Conservation (phyloP, 768 basidiomycete species). For the Leccinum rimulosum region DNA sequence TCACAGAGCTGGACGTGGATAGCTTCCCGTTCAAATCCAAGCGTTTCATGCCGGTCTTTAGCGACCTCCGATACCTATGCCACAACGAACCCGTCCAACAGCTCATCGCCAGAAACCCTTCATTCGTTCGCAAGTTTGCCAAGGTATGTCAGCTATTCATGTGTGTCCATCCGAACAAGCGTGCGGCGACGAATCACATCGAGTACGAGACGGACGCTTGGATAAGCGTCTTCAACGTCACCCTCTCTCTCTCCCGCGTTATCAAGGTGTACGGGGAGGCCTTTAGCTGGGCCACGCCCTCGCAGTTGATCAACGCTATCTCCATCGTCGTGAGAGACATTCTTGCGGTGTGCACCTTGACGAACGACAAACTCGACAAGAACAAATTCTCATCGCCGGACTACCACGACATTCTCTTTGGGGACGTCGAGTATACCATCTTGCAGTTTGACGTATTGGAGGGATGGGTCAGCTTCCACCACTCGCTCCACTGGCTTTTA, state of each 20-base stretch:
- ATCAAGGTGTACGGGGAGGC: constrained; percentile 90
- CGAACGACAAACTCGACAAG: constrained; percentile 66
- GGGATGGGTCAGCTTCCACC: constrained; percentile 89
- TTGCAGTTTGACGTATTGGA: constrained; percentile 77
- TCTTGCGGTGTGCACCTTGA: constrained; percentile 64
- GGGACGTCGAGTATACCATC: constrained; percentile 53
- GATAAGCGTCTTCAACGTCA: constrained; percentile 96
- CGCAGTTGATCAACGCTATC: constrained; percentile 66
- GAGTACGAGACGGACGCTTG: constrained; percentile 97
- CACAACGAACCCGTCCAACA: constrained; percentile 78
- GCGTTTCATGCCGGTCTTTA: constrained; percentile 93
- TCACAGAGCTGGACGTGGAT: constrained; percentile 86
- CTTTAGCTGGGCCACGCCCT: constrained; percentile 54
- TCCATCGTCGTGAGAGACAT: constrained; percentile 69
- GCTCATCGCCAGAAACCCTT: constrained; percentile 66
- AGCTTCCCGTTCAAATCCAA: constrained; percentile 89
- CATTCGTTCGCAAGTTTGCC: constrained; percentile 69
- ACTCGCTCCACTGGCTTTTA: constrained; percentile 87
- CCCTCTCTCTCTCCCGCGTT: constrained; percentile 82
- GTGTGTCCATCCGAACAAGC: constrained; percentile 88
- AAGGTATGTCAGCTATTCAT: constrained; percentile 86
- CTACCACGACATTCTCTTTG: constrained; percentile 70
- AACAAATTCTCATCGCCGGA: constrained; percentile 58
- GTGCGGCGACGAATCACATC: constrained; percentile 79
- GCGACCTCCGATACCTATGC: constrained; percentile 82